phyloP scores from a whole-genome alignment of 129 eudicot genomes.

The Rutidosis leptorrhynchoides region DNA sequence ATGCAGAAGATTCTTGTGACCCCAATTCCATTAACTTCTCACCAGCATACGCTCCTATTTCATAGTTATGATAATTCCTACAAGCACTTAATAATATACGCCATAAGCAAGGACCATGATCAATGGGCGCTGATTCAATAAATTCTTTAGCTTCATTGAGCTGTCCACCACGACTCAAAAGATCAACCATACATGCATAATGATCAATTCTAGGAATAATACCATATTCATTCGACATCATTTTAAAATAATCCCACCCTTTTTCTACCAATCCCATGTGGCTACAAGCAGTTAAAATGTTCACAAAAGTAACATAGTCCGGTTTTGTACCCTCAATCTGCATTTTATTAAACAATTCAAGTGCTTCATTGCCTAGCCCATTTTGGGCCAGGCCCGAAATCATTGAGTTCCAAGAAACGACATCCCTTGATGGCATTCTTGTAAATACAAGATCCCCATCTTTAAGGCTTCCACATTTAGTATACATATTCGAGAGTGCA shows the following conservation, averaged over 20 bases:
- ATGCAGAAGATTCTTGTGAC: slow-evolving; percentile 85
- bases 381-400: slow-evolving; percentile 81
- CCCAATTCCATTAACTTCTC: slow-evolving; percentile 74
- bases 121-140: slow-evolving; percentile 56
- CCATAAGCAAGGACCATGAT: slow-evolving; percentile 84
- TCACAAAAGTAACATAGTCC: slow-evolving; percentile 66
- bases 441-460: slow-evolving; percentile 52
- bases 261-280: slow-evolving; percentile 76
- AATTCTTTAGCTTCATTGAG: slow-evolving; percentile 70
- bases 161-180: slow-evolving; percentile 82
- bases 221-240: slow-evolving; percentile 51
- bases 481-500: slow-evolving; percentile 83
- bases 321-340: slow-evolving; percentile 55
- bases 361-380: slow-evolving; percentile 61
- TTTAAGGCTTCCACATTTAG: slow-evolving; percentile 68
- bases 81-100: slow-evolving; percentile 78
- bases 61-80: slow-evolving; percentile 63
- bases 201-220: slow-evolving; percentile 66
- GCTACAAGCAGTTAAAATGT: slow-evolving; percentile 80
- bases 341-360: slow-evolving; percentile 73
- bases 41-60: slow-evolving; percentile 88
- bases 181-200: slow-evolving; percentile 90
- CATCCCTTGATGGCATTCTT: slow-evolving; percentile 45
- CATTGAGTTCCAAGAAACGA: too few relatives aligned
- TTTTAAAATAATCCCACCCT: slow-evolving; percentile 55